Evolutionary conservation across 2,329 filamentous ascomycete genomes (phyloP), one percentile per base, ranked within the genome.

Genomic region (Fusarium decemcellulare): DNA sequence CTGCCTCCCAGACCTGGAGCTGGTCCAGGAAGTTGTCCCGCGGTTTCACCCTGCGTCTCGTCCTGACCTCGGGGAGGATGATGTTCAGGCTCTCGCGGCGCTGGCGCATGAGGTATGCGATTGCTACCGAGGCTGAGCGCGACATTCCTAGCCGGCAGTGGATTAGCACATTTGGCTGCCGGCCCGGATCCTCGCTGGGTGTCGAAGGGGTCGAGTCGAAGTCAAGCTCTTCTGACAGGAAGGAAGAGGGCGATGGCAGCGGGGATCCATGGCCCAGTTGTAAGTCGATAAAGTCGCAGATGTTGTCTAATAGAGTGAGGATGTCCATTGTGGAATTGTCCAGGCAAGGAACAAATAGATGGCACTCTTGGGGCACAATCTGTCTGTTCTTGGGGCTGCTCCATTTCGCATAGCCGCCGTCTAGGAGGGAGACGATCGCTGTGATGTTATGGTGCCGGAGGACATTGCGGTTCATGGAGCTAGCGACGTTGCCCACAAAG

Each of bases 131-230:
- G 7, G 78, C 73, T 2, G 77, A 78, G 14, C 77, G 75, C 16
- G 78, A 80, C 32, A 77, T 63, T 7, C 78, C 78, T 32, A 65
- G 56, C 39, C 82, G 80, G 61, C 78, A 80, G 54, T 78, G 77
- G 10, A 79, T 70, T 3, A 79, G 64, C n/a, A 79, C 74, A 39
- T 68, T 70, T 32, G 57, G 43, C 16, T 54, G 58, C 48, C 42
- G 53, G 23, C 32, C 18, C n/a, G 42, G 44, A 14, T 47, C 43
- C 23, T 67, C 65, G 30, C 42, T 59, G 11, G 52, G 61, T 2
- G 58, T 66, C 11, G 51, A 53, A 16, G 68, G 50, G 12, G 44
- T 14, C 6, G 63, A 65, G 18, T 48, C 54, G 11, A 48, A 34
- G 27, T 57, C 43, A 15, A 44, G 52, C n/a, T 62, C 61, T 9